Evolutionary conservation across 805 yeast genomes (phyloP).

Genomic region (Maudiozyma serrabonitensis): DNA sequence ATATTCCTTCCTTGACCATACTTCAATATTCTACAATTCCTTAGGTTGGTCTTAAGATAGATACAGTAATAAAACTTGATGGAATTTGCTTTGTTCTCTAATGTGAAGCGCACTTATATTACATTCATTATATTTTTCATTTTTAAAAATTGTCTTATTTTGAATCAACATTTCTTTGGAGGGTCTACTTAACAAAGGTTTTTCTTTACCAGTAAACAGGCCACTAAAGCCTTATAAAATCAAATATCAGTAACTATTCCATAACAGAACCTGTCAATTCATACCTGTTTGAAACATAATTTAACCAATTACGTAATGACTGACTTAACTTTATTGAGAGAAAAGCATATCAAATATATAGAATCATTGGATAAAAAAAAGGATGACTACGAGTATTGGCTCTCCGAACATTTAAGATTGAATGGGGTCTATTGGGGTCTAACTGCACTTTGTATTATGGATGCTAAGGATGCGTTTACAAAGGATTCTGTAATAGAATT

Average conservation of each 20-base stretch:
- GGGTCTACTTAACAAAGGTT: no score
- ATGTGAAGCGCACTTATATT: no score
- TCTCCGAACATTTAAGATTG: conserved; percentile 80
- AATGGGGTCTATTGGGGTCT: conserved; percentile 96
- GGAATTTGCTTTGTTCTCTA: background rate
- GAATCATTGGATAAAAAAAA: conserved; percentile 43
- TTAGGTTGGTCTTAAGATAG: background rate
- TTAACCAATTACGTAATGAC: background rate
- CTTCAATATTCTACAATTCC: background rate
- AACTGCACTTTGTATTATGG: conserved; percentile 58
- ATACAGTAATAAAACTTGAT: no score
- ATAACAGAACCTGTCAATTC: no score
- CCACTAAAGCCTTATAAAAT: no score
- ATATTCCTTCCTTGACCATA: conserved; percentile 3
- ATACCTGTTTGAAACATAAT: no score
- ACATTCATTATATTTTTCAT: no score
- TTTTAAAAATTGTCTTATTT: no score
- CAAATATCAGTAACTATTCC: no score
- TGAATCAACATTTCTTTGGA: no score
- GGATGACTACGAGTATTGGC: conserved; percentile 69
- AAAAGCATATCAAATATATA: conserved; percentile 54
- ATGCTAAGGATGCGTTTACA: conserved; percentile 47
- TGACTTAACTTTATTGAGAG: conserved; percentile 14
- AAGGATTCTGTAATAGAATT: conserved; percentile 55
- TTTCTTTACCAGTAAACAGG: no score